phyloP scores from a whole-genome alignment of 2,329 filamentous ascomycete species.

The Aspergillus sp. region DNA sequence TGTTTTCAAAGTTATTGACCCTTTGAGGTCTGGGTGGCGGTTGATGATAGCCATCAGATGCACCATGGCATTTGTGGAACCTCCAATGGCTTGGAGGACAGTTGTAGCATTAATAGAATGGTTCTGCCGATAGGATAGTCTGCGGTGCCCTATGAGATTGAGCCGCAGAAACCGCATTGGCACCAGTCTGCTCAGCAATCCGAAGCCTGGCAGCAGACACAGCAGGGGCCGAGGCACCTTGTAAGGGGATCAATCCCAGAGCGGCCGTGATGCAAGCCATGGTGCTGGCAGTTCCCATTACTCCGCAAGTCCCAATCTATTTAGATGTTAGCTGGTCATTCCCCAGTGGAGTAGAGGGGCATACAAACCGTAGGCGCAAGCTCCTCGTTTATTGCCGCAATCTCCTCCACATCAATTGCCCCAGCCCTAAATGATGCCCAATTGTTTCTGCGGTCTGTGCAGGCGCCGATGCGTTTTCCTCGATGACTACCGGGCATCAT shows the following conservation, averaged over 20 bases:
- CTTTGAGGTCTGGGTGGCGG: slow-evolving; percentile 42
- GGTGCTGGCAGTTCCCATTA: slow-evolving; percentile 53
- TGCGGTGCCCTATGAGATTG: slow-evolving; percentile 36
- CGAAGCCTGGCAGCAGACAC: slow-evolving; percentile 46
- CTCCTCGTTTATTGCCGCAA: slow-evolving; percentile 64
- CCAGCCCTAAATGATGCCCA: slow-evolving; percentile 65
- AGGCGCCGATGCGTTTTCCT: slow-evolving; percentile 62
- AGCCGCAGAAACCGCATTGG: slow-evolving; percentile 41
- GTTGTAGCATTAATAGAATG: slow-evolving; percentile 47
- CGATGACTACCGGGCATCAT: slow-evolving; percentile 68
- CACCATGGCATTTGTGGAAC: slow-evolving; percentile 51
- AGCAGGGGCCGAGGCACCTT: slow-evolving; percentile 48
- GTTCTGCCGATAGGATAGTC: slow-evolving; percentile 38
- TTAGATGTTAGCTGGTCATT: slow-evolving; percentile 1
- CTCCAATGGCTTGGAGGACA: slow-evolving; percentile 49
- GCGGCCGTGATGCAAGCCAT: slow-evolving; percentile 50
- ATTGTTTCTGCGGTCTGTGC: slow-evolving; percentile 67
- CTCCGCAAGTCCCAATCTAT: slow-evolving; percentile 46
- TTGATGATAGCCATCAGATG: slow-evolving; percentile 50
- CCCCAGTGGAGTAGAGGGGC: too few relatives aligned
- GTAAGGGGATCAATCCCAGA: slow-evolving; percentile 48
- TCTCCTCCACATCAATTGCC: slow-evolving; percentile 64
- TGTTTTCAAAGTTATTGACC: slow-evolving; percentile 39
- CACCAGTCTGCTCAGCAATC: slow-evolving; percentile 50
- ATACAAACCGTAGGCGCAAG: slow-evolving; percentile 60